phyloP scores from a whole-genome alignment of 257 asterid species.

The Handroanthus guayacan region DNA sequence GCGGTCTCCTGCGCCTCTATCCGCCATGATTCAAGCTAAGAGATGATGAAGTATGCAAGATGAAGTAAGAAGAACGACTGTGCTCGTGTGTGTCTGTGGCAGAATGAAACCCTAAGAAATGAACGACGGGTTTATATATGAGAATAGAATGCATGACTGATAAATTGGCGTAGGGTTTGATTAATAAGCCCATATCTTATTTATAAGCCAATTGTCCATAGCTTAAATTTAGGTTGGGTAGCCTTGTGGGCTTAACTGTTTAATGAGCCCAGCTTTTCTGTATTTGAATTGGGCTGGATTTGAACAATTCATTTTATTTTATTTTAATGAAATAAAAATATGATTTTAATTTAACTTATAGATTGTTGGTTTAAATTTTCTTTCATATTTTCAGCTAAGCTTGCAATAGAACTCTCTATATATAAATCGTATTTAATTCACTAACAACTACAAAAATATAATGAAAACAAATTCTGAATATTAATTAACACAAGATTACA shows the following conservation, averaged over 20 bases:
- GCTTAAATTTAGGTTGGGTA: neutral
- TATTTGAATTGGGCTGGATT: neutral
- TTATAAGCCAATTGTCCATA: neutral
- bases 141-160: neutral
- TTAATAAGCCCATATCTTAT: no score
- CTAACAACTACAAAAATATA: no score
- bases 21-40: slow-evolving; percentile 52
- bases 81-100: neutral
- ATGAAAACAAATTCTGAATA: no score
- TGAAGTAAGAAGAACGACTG: neutral
- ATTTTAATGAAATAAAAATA: no score
- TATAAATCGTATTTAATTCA: no score
- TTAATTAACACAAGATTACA: no score
- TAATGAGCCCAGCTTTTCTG: neutral
- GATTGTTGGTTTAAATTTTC: no score
- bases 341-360: no score
- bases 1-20: slow-evolving; percentile 54
- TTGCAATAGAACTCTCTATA: no score
- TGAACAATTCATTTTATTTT: no score
- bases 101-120: slow-evolving; percentile 34
- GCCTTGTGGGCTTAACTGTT: neutral
- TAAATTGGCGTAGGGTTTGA: slow-evolving; percentile 11
- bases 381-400: no score
- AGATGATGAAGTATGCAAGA: neutral
- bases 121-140: slow-evolving; percentile 8